Evolutionary conservation across 176 grass and related monocot species (phyloP), one percentile per base, ranked within the genome.

Genomic region (Echinochloa phyllopogon): DNA sequence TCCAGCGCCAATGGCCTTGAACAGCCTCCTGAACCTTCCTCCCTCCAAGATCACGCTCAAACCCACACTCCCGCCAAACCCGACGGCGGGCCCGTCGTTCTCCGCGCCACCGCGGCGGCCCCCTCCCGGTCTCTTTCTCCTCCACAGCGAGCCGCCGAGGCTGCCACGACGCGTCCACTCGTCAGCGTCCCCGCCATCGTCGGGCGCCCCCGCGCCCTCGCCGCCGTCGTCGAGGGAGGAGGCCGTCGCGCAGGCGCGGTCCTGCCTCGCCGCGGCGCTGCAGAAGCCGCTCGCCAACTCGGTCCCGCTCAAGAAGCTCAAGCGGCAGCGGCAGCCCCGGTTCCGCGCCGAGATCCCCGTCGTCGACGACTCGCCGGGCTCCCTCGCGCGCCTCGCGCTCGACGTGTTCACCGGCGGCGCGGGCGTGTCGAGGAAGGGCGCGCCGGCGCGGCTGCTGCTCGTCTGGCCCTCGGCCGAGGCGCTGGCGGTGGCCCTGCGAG

Each of bases 311-410:
- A 85, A 87, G 38, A 98, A 95, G 78, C 16, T 88, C n/a, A 95
- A 91, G 91, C 77, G 85, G 60, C 93, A 90, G 82, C 88, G 89
- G 49, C 93, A 98, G 65, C 42, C 83, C 5, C 84, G 87, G 76
- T 83, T 89, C 91, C 92, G 93, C 40, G 88, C 92, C 24, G 95
- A 98, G 95, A 95, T 95, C 72, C 95, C 91, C 48, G 82, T 98
- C 48, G 82, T 92, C 36, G 93, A 98, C 41, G 91, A 95, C 84
- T 98, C 95, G 24, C 89, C 89, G 4, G 82, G 69, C 29, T 93
- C 93, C 59, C 83, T 95, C 70, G 60, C 81, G 23, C 86, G 82
- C 56, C 93, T 98, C 71, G 89, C 85, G 59, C 49, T 79, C 75
- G 91, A 98, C 37, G 84, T 95, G 27, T 94, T 98, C 89, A 74